phyloP scores from a whole-genome alignment of 2,329 filamentous ascomycete genomes.

The Alternaria sp. region DNA sequence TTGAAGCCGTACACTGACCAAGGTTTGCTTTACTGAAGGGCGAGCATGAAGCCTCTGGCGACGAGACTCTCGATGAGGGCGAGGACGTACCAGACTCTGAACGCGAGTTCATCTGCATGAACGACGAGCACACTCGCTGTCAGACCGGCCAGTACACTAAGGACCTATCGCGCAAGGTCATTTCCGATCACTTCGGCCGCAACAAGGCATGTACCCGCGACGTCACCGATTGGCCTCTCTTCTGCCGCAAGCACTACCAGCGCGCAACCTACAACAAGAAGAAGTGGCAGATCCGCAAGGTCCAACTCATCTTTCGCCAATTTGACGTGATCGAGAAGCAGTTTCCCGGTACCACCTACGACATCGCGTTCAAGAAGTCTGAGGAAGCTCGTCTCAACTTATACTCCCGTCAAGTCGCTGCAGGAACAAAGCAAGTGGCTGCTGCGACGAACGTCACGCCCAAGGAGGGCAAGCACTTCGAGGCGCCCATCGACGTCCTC shows the following conservation, averaged over 20 bases:
- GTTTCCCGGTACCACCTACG: conserved; percentile 44
- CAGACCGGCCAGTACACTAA: conserved; percentile 47
- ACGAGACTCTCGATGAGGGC: conserved; percentile 10
- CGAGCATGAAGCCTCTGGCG: conserved; percentile 1
- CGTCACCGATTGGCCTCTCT: conserved; percentile 46
- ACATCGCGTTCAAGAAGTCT: conserved; percentile 47
- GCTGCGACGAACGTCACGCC: conserved; percentile 26
- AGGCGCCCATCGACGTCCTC: conserved; percentile 48
- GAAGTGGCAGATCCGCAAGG: conserved; percentile 48
- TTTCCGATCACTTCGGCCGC: conserved; percentile 53
- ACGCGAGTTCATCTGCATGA: conserved; percentile 46
- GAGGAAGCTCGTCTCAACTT: conserved; percentile 47
- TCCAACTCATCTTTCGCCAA: conserved; percentile 45
- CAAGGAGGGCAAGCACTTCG: conserved; percentile 35
- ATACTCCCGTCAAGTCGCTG: conserved; percentile 37
- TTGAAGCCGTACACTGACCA: neutral
- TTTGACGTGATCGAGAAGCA: conserved; percentile 44
- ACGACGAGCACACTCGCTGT: conserved; percentile 44
- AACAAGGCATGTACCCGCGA: conserved; percentile 50
- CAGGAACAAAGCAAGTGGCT: conserved; percentile 18
- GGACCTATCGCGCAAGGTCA: conserved; percentile 49
- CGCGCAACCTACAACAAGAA: conserved; percentile 51
- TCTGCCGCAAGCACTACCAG: conserved; percentile 54
- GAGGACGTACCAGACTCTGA: conserved; percentile 20
- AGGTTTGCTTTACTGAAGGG: neutral